A percentile compares a stretch with the other conserved stretches of the same genome.
Evolutionary conservation across 768 basidiomycete genomes (phyloP).

Genomic region (Rhizopogon vesiculosus): DNA sequence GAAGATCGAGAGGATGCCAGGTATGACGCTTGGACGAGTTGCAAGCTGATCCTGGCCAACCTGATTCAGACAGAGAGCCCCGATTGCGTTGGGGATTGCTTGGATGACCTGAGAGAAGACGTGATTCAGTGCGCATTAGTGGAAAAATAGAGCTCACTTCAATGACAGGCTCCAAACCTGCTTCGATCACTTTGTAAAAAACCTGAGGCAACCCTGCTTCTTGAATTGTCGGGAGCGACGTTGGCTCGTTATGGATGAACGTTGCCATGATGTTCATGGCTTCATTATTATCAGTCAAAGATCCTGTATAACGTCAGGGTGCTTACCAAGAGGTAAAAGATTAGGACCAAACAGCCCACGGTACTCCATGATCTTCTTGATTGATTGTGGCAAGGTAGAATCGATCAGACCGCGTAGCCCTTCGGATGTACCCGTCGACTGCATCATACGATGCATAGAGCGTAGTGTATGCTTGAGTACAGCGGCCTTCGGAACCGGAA

Average conservation of each 20-base stretch:
- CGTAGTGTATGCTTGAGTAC: constrained; percentile 89
- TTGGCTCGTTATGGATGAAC: constrained; percentile 98
- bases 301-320: neutral
- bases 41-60: constrained; percentile 78
- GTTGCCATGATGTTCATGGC: constrained; percentile 95
- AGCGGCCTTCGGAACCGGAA: constrained; percentile 70
- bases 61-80: constrained; percentile 93
- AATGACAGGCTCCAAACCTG: constrained; percentile 78
- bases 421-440: constrained; percentile 89
- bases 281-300: constrained; percentile 8
- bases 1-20: constrained; percentile 80
- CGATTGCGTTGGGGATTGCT: constrained; percentile 92
- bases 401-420: constrained; percentile 94
- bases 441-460: constrained; percentile 97
- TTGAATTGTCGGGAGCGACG: constrained; percentile 88
- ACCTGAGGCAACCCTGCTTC: constrained; percentile 86
- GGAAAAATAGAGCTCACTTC: constrained; percentile 49
- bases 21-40: constrained; percentile 76
- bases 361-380: constrained; percentile 85
- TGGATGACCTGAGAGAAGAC: constrained; percentile 64
- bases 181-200: constrained; percentile 84
- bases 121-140: neutral
- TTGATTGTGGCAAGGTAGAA: constrained; percentile 73
- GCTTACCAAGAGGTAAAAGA: constrained; percentile 78
- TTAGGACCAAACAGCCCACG: constrained; percentile 82